phyloP scores from a whole-genome alignment of 805 yeast genomes.

The Candida khao-thaluensis region DNA sequence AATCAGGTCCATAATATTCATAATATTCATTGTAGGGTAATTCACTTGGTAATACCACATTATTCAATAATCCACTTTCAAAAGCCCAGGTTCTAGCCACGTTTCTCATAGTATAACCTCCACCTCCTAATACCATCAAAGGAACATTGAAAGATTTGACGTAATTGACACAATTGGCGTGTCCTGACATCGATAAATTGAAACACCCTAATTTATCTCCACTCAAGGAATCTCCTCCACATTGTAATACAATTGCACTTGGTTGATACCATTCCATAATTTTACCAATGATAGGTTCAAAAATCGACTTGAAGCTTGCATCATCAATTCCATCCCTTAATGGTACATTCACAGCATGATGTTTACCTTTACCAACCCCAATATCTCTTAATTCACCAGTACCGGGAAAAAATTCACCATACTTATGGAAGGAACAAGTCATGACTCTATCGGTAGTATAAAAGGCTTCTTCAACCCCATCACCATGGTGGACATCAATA shows the following conservation, averaged over 20 bases:
- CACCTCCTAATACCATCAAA: constrained; percentile 93
- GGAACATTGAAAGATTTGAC: constrained; percentile 86
- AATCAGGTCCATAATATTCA: constrained; percentile 97
- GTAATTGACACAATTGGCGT: constrained; percentile 91
- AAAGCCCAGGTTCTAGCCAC: constrained; percentile 95
- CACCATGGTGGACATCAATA: constrained; percentile 96
- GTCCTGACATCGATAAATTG: constrained; percentile 89
- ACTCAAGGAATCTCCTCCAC: constrained; percentile 96
- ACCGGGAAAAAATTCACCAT: constrained; percentile 96
- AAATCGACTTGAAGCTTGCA: constrained; percentile 74
- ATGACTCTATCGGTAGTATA: constrained; percentile 92
- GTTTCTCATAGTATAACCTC: constrained; percentile 97
- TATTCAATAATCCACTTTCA: constrained; percentile 85
- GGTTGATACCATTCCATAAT: constrained; percentile 89
- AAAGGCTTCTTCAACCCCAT: constrained; percentile 97
- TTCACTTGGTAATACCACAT: constrained; percentile 70
- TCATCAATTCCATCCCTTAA: constrained; percentile 96
- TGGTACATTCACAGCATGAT: constrained; percentile 89
- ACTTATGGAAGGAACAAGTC: constrained; percentile 96
- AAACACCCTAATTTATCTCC: constrained; percentile 96
- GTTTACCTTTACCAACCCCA: constrained; percentile 88
- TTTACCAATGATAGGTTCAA: constrained; percentile 82
- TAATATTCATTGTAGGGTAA: constrained; percentile 94
- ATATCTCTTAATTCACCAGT: constrained; percentile 90
- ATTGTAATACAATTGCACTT: constrained; percentile 92